Conservation (phyloP, 2,329 filamentous ascomycete species). For the Colletotrichum paranaense region DNA sequence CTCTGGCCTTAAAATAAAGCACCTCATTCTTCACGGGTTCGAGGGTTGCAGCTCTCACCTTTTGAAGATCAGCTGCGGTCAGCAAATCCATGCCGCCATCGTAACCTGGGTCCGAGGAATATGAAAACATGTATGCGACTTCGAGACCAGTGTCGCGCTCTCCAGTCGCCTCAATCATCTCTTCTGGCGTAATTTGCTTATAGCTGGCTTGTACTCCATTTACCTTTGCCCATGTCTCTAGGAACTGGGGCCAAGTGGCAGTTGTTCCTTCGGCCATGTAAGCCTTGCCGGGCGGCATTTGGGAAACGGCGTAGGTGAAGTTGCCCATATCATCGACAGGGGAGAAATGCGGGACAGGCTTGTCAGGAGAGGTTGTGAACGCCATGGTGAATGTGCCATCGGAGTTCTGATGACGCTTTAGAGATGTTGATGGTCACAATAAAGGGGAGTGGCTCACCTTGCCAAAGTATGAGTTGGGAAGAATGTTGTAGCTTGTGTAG, state of each 20-base stretch:
- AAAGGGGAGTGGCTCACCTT: slow-evolving; percentile 48
- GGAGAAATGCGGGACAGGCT: slow-evolving; percentile 55
- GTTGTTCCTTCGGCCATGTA: slow-evolving; percentile 61
- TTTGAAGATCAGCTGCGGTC: slow-evolving; percentile 54
- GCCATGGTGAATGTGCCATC: slow-evolving; percentile 59
- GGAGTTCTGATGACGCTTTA: slow-evolving; percentile 18
- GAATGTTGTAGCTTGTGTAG: slow-evolving; percentile 58
- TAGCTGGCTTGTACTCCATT: slow-evolving; percentile 50
- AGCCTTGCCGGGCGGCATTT: slow-evolving; percentile 59
- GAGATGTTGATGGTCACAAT: slow-evolving; percentile 39
- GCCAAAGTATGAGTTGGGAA: slow-evolving; percentile 57
- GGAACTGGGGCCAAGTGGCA: slow-evolving; percentile 59
- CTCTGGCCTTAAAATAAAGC: background rate
- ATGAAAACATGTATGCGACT: slow-evolving; percentile 58
- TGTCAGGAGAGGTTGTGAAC: slow-evolving; percentile 55
- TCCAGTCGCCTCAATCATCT: slow-evolving; percentile 50
- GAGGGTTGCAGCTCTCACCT: slow-evolving; percentile 46
- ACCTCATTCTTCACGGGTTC: no score
- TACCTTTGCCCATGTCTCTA: slow-evolving; percentile 52
- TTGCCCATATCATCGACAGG: slow-evolving; percentile 59
- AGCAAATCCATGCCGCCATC: slow-evolving; percentile 57
- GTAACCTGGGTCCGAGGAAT: slow-evolving; percentile 60
- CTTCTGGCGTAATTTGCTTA: slow-evolving; percentile 51
- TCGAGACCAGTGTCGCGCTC: slow-evolving; percentile 57
- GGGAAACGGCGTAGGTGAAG: slow-evolving; percentile 60